Conservation (phyloP, 805 yeast genomes). For the Brettanomyces sp. region DNA sequence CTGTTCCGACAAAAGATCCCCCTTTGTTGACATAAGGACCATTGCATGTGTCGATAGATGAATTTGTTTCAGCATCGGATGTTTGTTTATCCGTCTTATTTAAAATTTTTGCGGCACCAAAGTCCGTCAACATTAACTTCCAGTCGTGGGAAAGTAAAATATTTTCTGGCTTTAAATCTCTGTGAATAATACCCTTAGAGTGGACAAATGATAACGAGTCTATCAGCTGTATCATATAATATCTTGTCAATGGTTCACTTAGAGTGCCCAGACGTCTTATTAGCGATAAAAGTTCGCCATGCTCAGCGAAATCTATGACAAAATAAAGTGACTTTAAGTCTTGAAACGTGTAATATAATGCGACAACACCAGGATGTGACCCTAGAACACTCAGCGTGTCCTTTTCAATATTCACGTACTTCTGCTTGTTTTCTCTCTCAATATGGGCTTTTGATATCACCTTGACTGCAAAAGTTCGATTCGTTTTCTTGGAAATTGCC, state of each 20-base stretch:
- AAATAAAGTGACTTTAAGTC: slow-evolving; percentile 82
- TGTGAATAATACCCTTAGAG: slow-evolving; percentile 78
- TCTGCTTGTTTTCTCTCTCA: slow-evolving; percentile 87
- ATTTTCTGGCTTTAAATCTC: slow-evolving; percentile 94
- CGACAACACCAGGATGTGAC: slow-evolving; percentile 90
- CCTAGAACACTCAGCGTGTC: slow-evolving; percentile 81
- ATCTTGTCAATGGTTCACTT: slow-evolving; percentile 64
- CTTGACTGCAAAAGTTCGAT: slow-evolving; percentile 80
- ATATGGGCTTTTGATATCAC: slow-evolving; percentile 87
- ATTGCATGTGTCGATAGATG: slow-evolving; percentile 26
- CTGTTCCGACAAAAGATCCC: slow-evolving; percentile 94
- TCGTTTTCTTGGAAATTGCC: slow-evolving; percentile 69
- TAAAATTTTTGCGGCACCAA: slow-evolving; percentile 90
- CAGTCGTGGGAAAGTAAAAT: slow-evolving; percentile 77
- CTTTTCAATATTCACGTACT: slow-evolving; percentile 93
- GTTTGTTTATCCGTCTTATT: not conserved
- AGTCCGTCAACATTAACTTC: slow-evolving; percentile 87
- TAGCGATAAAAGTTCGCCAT: slow-evolving; percentile 83
- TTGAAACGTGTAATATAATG: slow-evolving; percentile 88
- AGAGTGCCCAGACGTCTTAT: slow-evolving; percentile 72
- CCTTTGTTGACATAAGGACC: not conserved
- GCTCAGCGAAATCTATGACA: slow-evolving; percentile 88
- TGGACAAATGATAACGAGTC: slow-evolving; percentile 90
- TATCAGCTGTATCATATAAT: slow-evolving; percentile 78
- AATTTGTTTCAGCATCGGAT: not conserved